Base-by-base conservation (phyloP, 2,329 filamentous ascomycete genomes). In the Chalaropsis ovoidea region DNA sequence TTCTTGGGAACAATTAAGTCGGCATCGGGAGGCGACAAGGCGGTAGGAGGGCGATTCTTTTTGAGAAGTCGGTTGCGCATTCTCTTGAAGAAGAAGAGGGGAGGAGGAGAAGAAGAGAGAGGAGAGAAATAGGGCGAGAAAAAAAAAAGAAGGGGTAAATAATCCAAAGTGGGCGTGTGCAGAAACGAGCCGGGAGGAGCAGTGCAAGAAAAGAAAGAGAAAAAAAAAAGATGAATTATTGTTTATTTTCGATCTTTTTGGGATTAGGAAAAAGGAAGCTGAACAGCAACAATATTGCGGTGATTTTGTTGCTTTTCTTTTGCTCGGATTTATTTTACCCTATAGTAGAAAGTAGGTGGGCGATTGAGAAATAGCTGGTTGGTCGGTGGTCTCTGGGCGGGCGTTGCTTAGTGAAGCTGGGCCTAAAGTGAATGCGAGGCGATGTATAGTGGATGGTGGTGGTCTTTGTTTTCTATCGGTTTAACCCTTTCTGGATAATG, bases 31-130 rank as follows among this genome's bases (percentile, higher is more conserved):
- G 52, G 52, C 4, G 52, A 15, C 24, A 39, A 67, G 19, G 58
- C 63, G 27, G 66, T 65, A 22, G 63, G 61, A 31, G 66, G 56
- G 41, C 66, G 63, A 42, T 43, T 67, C 63, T 67, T 67, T 45
- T 64, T 63, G 31, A 67, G 61, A 60, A 67, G 65, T 27, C 63
- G 66, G 27, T 65, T 67, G 7, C 58, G 60, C 66, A 67, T 67
- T 65, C 19, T 65, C 22, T 49, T 41, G 52, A 65, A 63, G 35
- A 60, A 49, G 45, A 49, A 45, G 17, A 39, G 54, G 60, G 39
- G 45, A 61, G 64, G 13, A 42, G 43, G 22, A 27, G 47, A 56
- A 54, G n/a, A 65, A n/a, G 49, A 61, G 42, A 39, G 56, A 61
- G 39, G 62, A 60, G 52, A 49, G 31, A 67, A 63, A 41, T 19